Evolutionary conservation across 1,284 basidiomycete genomes (phyloP).

Genomic region (Sutorius eximius): DNA sequence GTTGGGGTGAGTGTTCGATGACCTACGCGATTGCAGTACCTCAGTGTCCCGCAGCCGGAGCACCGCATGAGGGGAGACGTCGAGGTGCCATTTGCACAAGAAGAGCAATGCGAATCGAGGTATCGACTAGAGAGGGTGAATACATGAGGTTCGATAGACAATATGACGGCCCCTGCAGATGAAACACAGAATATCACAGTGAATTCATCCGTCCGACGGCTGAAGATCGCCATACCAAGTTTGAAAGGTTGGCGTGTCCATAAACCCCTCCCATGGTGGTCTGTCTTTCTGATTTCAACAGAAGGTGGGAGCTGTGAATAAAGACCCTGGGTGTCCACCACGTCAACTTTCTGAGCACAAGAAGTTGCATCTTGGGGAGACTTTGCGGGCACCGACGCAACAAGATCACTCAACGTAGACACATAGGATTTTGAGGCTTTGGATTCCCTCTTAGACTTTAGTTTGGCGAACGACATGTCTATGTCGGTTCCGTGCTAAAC

Average conservation of each 20-base stretch:
- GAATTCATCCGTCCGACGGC: not conserved
- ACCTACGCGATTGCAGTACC: slow-evolving; percentile 73
- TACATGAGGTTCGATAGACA: slow-evolving; percentile 59
- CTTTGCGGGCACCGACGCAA: slow-evolving; percentile 15
- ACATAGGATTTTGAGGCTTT: slow-evolving; percentile 35
- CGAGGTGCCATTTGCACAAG: slow-evolving; percentile 51
- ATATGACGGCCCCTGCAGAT: slow-evolving; percentile 55
- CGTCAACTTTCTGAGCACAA: not conserved
- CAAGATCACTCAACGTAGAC: slow-evolving; percentile 23
- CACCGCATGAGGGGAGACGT: slow-evolving; percentile 58
- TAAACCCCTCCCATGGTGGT: slow-evolving; percentile 40
- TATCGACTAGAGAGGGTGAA: slow-evolving; percentile 66
- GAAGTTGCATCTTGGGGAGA: slow-evolving; percentile 17
- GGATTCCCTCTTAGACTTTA: slow-evolving; percentile 27
- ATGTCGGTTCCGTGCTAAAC: not conserved
- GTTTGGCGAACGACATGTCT: slow-evolving; percentile 38
- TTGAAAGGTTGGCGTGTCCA: slow-evolving; percentile 37
- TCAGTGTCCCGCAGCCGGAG: slow-evolving; percentile 62
- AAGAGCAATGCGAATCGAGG: slow-evolving; percentile 65
- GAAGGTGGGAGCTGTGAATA: slow-evolving; percentile 30
- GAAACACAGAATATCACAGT: not conserved
- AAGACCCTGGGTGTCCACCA: slow-evolving; percentile 8
- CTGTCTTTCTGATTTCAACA: slow-evolving; percentile 35
- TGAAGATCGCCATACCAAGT: slow-evolving; percentile 38
- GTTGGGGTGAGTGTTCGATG: not conserved